Evolutionary conservation across 1,284 basidiomycete genomes (phyloP), one percentile per base, ranked within the genome.

Genomic region (Trametes versicolor): DNA sequence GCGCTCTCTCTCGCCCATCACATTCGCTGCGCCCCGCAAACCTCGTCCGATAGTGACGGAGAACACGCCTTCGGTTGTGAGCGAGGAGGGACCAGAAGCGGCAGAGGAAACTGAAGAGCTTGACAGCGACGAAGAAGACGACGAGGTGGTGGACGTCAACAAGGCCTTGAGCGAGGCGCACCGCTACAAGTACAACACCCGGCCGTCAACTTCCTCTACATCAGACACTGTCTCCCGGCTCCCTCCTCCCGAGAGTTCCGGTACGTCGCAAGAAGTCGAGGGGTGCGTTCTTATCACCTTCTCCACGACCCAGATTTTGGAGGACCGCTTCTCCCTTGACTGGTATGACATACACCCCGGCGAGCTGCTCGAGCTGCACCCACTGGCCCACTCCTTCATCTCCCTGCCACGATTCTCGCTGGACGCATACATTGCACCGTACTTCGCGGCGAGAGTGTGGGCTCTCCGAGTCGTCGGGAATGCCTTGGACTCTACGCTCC

Each of bases 281-380:
- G 36, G 49, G 25, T 83, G 80, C 71, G 80, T 81, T 0, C 80
- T 91, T 27, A 70, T 91, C 19, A 82, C 87, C 2, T 92, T 89
- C 71, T 85, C 88, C 1, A 90, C 88, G 0, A 88, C 89, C 2
- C 82, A 88, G 68, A 76, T 89, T 17, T 81, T 92, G 37, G 88
- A 92, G 69, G 90, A 91, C 72, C 86, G 88, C 34, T 83, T 83
- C 59, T 70, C 78, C 7, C 73, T 91, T 9, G 76, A 81, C 0
- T 88, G 85, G 83, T 91, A 90, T 58, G 73, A 82, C 50, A 72
- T 91, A 13, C 76, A 80, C 8, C 82, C 87, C 0, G 81, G 86
- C 65, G 91, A 92, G 70, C 80, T 92, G 10, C 79, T 92, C 17
- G 90, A 92, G 72, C 74, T 92, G 10, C 89, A 92, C 68, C 52